Conservation (phyloP, 257 asterid genomes). For the Buddleja alternifolia region DNA sequence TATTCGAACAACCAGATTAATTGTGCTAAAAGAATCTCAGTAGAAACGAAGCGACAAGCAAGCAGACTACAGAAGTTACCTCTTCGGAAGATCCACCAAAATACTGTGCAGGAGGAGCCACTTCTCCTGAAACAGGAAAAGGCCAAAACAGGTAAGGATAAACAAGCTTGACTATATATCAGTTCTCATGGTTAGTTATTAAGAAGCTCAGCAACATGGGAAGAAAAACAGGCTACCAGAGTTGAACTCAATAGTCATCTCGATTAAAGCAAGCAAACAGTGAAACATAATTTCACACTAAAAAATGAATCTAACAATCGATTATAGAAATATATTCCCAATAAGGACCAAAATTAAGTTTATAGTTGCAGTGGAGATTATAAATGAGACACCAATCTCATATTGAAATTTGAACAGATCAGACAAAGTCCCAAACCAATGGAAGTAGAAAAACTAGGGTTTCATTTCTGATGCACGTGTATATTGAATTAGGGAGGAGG, state of each 20-base stretch:
- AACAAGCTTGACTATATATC: constrained; percentile 2
- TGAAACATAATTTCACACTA: background rate
- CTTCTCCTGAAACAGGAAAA: constrained; percentile 43
- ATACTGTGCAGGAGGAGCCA: constrained; percentile 39
- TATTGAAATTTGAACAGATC: constrained; percentile 7
- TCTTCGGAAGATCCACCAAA: constrained; percentile 58
- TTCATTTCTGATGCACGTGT: constrained; percentile 6
- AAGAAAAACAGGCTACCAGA: background rate
- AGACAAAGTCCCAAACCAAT: constrained; percentile 9
- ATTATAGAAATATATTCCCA: background rate
- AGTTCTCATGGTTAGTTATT: background rate
- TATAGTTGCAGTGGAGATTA: background rate
- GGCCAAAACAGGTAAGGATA: background rate
- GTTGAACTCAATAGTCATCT: background rate
- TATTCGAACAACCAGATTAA: constrained; percentile 2
- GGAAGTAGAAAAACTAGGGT: constrained; percentile 27
- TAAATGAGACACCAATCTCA: constrained; percentile 12
- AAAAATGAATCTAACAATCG: background rate
- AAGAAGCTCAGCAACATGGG: constrained; percentile 4
- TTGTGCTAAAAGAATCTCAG: background rate
- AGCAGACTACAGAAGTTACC: constrained; percentile 40
- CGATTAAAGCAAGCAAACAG: constrained; percentile 11
- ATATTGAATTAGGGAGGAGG: background rate
- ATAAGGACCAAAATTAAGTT: background rate
- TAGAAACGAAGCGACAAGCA: background rate